Percentiles rank a stretch among this genome's conserved stretches.
Conservation (phyloP, 805 yeast genomes). For the Nakazawaea siamensis region DNA sequence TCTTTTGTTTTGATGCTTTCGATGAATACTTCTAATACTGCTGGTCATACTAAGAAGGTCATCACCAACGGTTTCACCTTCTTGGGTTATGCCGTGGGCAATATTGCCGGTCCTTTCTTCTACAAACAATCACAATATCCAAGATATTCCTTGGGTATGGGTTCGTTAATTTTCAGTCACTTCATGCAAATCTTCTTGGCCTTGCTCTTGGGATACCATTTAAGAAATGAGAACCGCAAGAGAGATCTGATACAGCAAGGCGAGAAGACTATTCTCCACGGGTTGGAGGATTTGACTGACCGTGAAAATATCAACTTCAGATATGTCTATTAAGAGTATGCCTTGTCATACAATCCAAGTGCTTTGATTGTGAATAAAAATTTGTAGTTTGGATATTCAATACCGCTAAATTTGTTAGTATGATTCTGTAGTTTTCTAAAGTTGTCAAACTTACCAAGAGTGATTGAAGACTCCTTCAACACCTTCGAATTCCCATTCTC, state of each 20-base stretch:
- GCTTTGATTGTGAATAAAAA: conserved; percentile 91
- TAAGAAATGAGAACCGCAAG: conserved; percentile 5
- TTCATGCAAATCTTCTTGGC: conserved; percentile 4
- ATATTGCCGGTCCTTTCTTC: conserved; percentile 30
- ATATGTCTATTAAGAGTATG: conserved; percentile 8
- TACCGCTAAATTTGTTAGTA: conserved; percentile 45
- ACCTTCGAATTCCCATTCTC: conserved; percentile 80
- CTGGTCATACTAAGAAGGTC: conserved; percentile 30
- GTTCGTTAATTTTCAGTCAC: conserved; percentile 10
- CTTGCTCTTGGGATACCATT: conserved; percentile 1
- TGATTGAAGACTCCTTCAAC: conserved; percentile 97
- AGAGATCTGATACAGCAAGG: conserved; percentile 7
- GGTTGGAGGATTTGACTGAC: conserved; percentile 16
- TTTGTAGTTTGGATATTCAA: conserved; percentile 92
- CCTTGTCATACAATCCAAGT: conserved; percentile 52
- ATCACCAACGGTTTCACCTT: conserved; percentile 25
- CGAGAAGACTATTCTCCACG: conserved; percentile 1
- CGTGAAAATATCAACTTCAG: conserved; percentile 17
- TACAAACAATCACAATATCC: conserved; percentile 25
- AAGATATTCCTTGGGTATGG: conserved; percentile 18
- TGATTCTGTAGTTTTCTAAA: background rate
- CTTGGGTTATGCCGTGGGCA: conserved; percentile 27
- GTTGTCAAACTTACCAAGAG: conserved; percentile 27
- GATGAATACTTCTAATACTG: conserved; percentile 26
- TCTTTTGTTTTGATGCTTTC: conserved; percentile 17